Evolutionary conservation across 148 eudicot species (phyloP), one percentile per base, ranked within the genome.

Genomic region (Spergularia marina): DNA sequence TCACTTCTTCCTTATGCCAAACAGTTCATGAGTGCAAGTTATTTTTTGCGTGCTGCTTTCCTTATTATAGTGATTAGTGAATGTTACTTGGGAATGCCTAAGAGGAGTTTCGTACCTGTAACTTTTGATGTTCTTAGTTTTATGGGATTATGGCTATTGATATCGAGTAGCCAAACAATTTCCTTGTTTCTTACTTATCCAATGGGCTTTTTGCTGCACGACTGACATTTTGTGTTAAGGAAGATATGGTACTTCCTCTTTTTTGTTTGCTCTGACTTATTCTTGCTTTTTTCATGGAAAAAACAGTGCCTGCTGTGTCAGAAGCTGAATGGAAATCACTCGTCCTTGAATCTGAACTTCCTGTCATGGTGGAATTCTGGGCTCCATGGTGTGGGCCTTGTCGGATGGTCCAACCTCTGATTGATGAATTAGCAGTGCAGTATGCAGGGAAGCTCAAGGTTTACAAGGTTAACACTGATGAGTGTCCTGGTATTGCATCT

Each of bases 341-440:
- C 40, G 98, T 91, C 12, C 78, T 94, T 18, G 91, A 87, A 70
- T 84, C 83, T 13, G 84, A 82, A 41, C 47, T 72, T 20, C 87
- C 94, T 1, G 96, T 89, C 51, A 82, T 91, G 70, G 94, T 94
- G 54, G 98, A 90, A 70, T 94, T 94, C 83, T 94, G 97, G 98
- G 98, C 98, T 70, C 96, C 97, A 62, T 94, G 97, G 98, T 94
- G 98, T 66, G 97, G 97, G 36, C 98, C 97, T 14, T 94, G 98
- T 81, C 91, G 94, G 61, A 90, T 94, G 85, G 88, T 94, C 77
- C 85, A 86, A 76, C 96, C 98, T 4, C 74, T 90, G 18, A 83
- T 94, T 8, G 89, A 94, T 53, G 95, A 94, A 72, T 71, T 94
- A 71, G 90, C 98, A n/a, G 86, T 83, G 82, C 77, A 90, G 52